Conservation (phyloP, 768 basidiomycete species). For the Dentipellis fragilis region DNA sequence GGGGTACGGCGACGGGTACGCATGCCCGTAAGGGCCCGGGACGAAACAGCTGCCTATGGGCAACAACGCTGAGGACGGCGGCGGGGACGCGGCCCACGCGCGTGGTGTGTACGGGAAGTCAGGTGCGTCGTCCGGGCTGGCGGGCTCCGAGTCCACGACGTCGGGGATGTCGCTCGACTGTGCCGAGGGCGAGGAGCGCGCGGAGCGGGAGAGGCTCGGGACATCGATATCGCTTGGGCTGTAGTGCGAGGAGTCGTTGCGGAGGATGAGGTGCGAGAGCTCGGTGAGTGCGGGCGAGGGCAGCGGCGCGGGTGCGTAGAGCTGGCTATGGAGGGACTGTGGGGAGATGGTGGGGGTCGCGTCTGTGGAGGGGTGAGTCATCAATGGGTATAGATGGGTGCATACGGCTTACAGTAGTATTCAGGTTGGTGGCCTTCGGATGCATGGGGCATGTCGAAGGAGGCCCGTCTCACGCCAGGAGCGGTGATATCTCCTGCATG, state of each 20-base stretch:
- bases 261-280: background rate
- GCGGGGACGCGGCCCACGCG: background rate
- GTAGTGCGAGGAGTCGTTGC: background rate
- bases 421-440: background rate
- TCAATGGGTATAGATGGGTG: background rate
- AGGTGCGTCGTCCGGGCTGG: background rate
- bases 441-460: background rate
- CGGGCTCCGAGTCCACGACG: background rate
- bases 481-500: background rate
- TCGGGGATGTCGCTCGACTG: constrained; percentile 7
- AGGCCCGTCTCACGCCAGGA: background rate
- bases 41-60: background rate
- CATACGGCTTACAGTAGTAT: constrained; percentile 1
- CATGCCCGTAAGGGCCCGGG: background rate
- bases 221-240: constrained; percentile 2
- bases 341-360: background rate
- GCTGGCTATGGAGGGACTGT: background rate
- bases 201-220: constrained; percentile 10
- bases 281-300: background rate
- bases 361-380: background rate
- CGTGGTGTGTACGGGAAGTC: background rate
- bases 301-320: background rate
- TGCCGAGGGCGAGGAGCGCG: constrained; percentile 8
- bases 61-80: background rate
- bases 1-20: background rate